Percentiles rank a stretch among this genome's conserved stretches.
phyloP scores from a whole-genome alignment of 2,329 filamentous ascomycete species.

The Aureobasidium melanogenum region DNA sequence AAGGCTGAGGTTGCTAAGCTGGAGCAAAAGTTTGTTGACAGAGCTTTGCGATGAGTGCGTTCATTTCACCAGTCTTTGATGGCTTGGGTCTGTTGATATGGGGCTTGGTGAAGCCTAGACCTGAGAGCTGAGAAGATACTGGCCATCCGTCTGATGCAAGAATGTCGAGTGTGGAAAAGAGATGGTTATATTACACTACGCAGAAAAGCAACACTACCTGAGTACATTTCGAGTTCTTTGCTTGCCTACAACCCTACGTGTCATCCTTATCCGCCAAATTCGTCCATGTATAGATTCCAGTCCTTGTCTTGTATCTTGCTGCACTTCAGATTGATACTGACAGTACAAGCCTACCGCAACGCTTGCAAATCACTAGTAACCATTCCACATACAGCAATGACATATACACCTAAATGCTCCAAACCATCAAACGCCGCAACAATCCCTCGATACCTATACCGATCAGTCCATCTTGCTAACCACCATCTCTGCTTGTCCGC shows the following conservation, averaged over 20 bases:
- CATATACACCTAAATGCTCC: neutral
- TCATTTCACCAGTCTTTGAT: neutral
- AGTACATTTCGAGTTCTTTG: neutral
- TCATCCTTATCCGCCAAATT: neutral
- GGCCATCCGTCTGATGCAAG: neutral
- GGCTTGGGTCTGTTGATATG: neutral
- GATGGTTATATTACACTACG: neutral
- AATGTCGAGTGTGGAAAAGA: neutral
- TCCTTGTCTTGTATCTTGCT: neutral
- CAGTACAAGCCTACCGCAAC: neutral
- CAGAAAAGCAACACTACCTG: neutral
- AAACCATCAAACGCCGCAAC: neutral
- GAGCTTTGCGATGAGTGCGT: slow-evolving; percentile 48
- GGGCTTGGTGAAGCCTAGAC: neutral
- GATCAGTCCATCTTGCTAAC: neutral
- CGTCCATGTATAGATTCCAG: neutral
- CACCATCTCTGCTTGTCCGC: neutral
- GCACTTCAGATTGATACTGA: too few species aligned
- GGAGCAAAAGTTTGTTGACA: slow-evolving; percentile 82
- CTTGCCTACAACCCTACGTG: neutral
- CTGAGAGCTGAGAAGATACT: neutral
- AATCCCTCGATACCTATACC: neutral
- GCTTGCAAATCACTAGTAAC: neutral
- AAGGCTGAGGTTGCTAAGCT: slow-evolving; percentile 79
- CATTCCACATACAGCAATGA: neutral